phyloP scores from a whole-genome alignment of 1,139 yeast species.

The Torulaspora pretoriensis region DNA sequence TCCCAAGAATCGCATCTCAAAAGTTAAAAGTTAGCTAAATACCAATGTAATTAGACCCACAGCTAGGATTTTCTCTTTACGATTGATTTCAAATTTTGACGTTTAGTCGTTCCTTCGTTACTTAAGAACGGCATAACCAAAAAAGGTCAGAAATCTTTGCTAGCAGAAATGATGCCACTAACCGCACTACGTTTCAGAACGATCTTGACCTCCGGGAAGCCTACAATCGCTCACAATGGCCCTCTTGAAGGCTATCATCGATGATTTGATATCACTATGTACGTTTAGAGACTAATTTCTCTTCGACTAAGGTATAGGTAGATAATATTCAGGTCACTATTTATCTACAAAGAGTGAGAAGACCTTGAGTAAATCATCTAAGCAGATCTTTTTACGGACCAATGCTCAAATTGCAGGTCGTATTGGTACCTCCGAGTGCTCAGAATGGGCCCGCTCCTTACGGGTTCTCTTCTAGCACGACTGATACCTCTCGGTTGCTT shows the following conservation, averaged over 20 bases:
- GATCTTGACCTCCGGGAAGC: too few species aligned
- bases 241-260: neutral
- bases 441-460: slow-evolving; percentile 13
- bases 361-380: neutral
- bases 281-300: neutral
- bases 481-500: slow-evolving; percentile 16
- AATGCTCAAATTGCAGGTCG: slow-evolving; percentile 29
- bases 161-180: too few species aligned
- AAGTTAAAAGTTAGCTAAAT: slow-evolving; percentile 12
- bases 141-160: neutral
- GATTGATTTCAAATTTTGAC: neutral
- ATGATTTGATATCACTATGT: neutral
- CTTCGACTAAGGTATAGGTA: neutral
- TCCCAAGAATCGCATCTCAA: slow-evolving; percentile 12
- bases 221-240: too few species aligned
- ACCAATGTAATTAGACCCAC: neutral
- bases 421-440: slow-evolving; percentile 27
- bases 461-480: slow-evolving; percentile 15
- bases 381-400: neutral
- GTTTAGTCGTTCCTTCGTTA: neutral
- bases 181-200: too few species aligned
- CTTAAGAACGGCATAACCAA: neutral
- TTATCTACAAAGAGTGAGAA: neutral
- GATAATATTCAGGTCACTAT: neutral
- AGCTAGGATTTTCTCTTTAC: neutral